These are phyloP conservation scores for Candida morakotiae DNA, from an alignment of 805 yeast genomes.

Conservation along the genomic window DNA sequence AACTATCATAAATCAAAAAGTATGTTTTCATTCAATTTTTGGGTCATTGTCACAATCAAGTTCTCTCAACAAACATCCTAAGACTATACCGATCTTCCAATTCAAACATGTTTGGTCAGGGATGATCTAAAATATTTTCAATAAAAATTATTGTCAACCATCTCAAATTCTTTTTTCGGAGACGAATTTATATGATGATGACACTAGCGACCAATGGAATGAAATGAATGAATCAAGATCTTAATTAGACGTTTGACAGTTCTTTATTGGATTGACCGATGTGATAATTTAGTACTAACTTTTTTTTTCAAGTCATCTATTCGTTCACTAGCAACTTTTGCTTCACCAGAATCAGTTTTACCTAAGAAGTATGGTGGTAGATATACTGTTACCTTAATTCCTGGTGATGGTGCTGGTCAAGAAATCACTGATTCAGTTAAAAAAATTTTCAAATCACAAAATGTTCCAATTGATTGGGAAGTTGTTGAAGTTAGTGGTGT, in stretches of 20 bases:
- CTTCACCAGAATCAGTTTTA: conserved; percentile 58
- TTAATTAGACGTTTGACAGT: too few species aligned
- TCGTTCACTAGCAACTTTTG: conserved; percentile 52
- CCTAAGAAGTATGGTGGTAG: conserved; percentile 95
- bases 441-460: conserved; percentile 80
- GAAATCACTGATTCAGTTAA: conserved; percentile 93
- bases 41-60: too few species aligned
- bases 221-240: not conserved
- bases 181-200: not conserved
- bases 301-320: conserved; percentile 20
- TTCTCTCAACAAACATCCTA: too few species aligned
- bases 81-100: too few species aligned
- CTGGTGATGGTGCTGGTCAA: conserved; percentile 98
- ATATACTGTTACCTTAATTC: conserved; percentile 90
- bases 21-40: conserved; percentile 9
- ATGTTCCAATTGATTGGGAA: conserved; percentile 94
- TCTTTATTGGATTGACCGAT: too few species aligned
- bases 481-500: conserved; percentile 42
- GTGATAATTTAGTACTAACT: conserved; percentile 28
- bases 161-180: conserved; percentile 2
- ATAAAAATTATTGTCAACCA: not conserved
- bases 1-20: conserved; percentile 12
- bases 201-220: not conserved
- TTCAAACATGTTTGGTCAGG: too few species aligned
- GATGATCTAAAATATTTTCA: too few species aligned